Percentiles rank a stretch among this genome's conserved stretches.
These are phyloP conservation scores for Leucaena leucocephala DNA, from an alignment of 306 rosid species.

Conservation along the genomic window DNA sequence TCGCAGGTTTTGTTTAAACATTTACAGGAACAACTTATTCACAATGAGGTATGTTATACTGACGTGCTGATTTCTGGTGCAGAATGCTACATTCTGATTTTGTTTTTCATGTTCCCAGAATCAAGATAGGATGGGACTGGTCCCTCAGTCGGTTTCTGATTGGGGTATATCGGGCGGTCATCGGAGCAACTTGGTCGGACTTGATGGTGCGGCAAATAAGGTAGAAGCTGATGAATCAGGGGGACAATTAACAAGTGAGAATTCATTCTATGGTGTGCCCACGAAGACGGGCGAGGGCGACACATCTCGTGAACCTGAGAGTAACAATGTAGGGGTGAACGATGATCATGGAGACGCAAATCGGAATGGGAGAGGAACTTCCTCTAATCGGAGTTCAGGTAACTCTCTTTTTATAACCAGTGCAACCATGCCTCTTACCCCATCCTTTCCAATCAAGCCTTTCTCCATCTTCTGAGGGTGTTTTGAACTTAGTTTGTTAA, in stretches of 20 bases:
- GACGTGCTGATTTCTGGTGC: slow-evolving; percentile 30
- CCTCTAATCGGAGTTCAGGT: slow-evolving; percentile 66
- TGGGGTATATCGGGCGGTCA: slow-evolving; percentile 62
- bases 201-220: slow-evolving; percentile 43
- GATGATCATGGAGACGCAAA: slow-evolving; percentile 64
- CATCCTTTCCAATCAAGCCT: too few relatives aligned
- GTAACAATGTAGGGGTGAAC: slow-evolving; percentile 59
- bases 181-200: slow-evolving; percentile 46
- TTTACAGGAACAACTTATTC: slow-evolving; percentile 88
- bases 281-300: slow-evolving; percentile 77
- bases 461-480: too few relatives aligned
- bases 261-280: slow-evolving; percentile 44
- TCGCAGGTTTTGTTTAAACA: slow-evolving; percentile 92
- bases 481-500: too few relatives aligned
- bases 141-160: slow-evolving; percentile 69
- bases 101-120: slow-evolving; percentile 49
- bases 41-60: slow-evolving; percentile 75
- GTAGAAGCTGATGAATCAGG: slow-evolving; percentile 61
- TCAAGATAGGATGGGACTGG: slow-evolving; percentile 76
- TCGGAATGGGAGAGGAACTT: slow-evolving; percentile 62
- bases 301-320: slow-evolving; percentile 74
- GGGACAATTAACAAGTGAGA: slow-evolving; percentile 57
- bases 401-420: slow-evolving; percentile 64
- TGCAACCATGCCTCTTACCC: too few relatives aligned
- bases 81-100: slow-evolving; percentile 17